phyloP scores from a whole-genome alignment of 768 basidiomycete species.

The Tulasnella sp. region DNA sequence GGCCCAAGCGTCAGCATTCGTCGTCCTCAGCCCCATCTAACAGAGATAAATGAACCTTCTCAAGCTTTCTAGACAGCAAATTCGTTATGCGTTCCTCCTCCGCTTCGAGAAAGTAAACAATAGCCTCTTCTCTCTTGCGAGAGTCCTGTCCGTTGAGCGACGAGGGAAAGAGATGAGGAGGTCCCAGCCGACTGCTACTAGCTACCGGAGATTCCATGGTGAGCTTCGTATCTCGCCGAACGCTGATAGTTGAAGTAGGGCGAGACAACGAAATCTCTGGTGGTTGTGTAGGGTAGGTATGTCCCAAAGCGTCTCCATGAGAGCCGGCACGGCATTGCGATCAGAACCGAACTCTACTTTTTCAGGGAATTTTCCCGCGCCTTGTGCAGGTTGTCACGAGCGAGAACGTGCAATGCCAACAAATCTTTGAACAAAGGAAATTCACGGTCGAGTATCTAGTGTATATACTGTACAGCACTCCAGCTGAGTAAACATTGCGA shows the following conservation, averaged over 20 bases:
- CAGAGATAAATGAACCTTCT: constrained; percentile 51
- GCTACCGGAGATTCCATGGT: constrained; percentile 36
- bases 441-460: too few species aligned
- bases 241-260: background rate
- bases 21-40: background rate
- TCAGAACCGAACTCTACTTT: background rate
- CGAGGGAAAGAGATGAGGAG: constrained; percentile 44
- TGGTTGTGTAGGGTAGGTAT: background rate
- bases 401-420: too few species aligned
- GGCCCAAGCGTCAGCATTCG: background rate
- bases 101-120: constrained; percentile 83
- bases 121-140: constrained; percentile 50
- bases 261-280: background rate
- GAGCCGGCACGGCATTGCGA: background rate
- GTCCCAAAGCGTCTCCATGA: background rate
- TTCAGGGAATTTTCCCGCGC: background rate
- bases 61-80: constrained; percentile 67
- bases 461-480: too few species aligned
- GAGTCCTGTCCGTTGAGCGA: constrained; percentile 29
- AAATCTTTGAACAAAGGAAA: too few species aligned
- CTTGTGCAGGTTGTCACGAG: too few species aligned
- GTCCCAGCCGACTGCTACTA: constrained; percentile 12
- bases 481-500: too few species aligned
- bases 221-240: background rate
- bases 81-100: constrained; percentile 86